phyloP scores from a whole-genome alignment of 2,329 filamentous ascomycete genomes.

The Annulohypoxylon truncatum region DNA sequence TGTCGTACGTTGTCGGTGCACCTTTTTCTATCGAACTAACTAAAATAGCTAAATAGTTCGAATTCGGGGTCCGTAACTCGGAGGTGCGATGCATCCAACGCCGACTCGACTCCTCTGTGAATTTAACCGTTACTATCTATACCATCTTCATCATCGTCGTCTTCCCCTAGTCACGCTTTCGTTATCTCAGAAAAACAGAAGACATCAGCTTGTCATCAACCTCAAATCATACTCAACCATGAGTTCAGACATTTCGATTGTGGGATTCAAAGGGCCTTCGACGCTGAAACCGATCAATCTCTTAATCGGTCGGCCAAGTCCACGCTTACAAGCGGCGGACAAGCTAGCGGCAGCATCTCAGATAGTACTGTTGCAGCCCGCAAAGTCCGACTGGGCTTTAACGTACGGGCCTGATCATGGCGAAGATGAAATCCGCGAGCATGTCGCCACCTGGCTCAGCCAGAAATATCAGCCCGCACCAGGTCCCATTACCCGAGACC shows the following conservation, averaged over 20 bases:
- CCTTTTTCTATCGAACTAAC: constrained; percentile 1
- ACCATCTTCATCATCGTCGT: not conserved
- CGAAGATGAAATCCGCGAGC: constrained; percentile 62
- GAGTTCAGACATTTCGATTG: not conserved
- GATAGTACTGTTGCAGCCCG: constrained; percentile 16
- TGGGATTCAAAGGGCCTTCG: not conserved
- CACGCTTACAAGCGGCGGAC: constrained; percentile 23
- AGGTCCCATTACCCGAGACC: constrained; percentile 57
- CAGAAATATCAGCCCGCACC: constrained; percentile 61
- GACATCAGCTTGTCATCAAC: not conserved
- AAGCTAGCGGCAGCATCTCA: constrained; percentile 25
- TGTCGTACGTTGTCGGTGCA: not conserved
- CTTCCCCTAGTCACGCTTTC: not conserved
- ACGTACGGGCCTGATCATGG: constrained; percentile 74
- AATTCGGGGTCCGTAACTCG: constrained; percentile 8
- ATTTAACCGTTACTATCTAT: not conserved
- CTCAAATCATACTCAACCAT: not conserved
- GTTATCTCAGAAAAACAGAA: not conserved
- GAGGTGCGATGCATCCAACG: constrained; percentile 2
- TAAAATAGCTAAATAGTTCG: constrained; percentile 2
- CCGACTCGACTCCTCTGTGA: not conserved
- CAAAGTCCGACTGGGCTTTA: constrained; percentile 54
- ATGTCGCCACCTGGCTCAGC: constrained; percentile 70
- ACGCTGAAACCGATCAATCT: constrained; percentile 24
- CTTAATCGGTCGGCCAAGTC: constrained; percentile 30